A percentile compares a stretch with the other conserved stretches of the same genome.
Evolutionary conservation across 208 protist species (phyloP).

Genomic region (Leishmania tropica): DNA sequence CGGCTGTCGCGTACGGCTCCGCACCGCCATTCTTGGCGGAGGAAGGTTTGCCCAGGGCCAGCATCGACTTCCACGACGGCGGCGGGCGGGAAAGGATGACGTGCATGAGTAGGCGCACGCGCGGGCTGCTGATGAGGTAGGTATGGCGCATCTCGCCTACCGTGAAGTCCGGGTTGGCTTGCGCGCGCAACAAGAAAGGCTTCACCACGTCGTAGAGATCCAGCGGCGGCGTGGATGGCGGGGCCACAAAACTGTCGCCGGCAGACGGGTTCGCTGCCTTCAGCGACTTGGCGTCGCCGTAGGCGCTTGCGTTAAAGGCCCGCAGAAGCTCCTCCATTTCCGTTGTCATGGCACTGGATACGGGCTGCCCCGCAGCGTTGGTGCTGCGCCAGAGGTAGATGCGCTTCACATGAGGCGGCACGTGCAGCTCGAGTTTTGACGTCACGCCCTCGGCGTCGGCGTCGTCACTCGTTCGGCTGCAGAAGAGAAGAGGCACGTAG

Average conservation of each 20-base stretch:
- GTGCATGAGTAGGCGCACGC: constrained; percentile 26
- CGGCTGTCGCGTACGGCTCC: neutral
- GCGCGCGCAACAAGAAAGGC: constrained; percentile 18
- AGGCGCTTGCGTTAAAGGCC: constrained; percentile 36
- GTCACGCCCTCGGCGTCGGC: neutral
- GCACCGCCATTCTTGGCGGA: neutral
- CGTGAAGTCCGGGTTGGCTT: constrained; percentile 12
- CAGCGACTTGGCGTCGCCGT: constrained; percentile 11
- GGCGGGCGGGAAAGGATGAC: constrained; percentile 30
- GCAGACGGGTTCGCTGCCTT: neutral
- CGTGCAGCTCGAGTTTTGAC: constrained; percentile 21
- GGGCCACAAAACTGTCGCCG: neutral
- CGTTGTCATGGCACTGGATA: constrained; percentile 12
- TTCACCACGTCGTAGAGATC: constrained; percentile 46
- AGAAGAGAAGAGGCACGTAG: constrained; percentile 55
- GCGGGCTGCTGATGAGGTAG: constrained; percentile 20
- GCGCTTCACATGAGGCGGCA: constrained; percentile 46
- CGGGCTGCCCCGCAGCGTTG: constrained; percentile 9
- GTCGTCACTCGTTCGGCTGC: neutral
- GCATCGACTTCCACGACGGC: constrained; percentile 22
- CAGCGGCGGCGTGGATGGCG: constrained; percentile 20
- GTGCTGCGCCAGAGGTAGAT: constrained; percentile 61
- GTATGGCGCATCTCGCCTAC: constrained; percentile 9
- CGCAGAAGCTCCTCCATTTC: constrained; percentile 28
- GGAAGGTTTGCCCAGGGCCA: constrained; percentile 2